Conservation (phyloP, 371 early-diverging fungal genomes). For the Apophysomyces ossiformis region DNA sequence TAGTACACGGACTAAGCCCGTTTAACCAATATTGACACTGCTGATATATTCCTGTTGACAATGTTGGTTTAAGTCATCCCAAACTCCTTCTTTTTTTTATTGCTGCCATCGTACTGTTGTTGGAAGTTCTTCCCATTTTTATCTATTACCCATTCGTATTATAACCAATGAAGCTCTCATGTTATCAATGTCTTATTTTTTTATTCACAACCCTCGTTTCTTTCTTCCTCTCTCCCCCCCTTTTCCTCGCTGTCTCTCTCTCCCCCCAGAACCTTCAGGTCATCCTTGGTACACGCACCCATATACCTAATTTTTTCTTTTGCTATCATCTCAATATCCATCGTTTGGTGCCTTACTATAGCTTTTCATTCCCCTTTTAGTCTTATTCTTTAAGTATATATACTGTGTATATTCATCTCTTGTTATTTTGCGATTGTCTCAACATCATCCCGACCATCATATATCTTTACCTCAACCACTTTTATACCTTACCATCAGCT, state of each 20-base stretch:
- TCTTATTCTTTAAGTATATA: not conserved
- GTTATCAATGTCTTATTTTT: not conserved
- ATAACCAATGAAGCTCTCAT: conserved; percentile 5
- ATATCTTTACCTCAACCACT: not conserved
- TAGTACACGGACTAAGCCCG: conserved; percentile 6
- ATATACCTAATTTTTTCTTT: conserved; percentile 5
- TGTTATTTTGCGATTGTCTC: not conserved
- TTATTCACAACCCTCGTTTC: conserved; percentile 6
- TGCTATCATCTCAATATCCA: not conserved
- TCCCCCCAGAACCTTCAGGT: not conserved
- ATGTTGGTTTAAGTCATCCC: not conserved
- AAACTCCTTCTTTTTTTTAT: conserved; percentile 10
- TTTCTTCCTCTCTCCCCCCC: not conserved
- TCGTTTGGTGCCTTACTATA: not conserved
- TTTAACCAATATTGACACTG: conserved; percentile 6
- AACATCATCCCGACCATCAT: conserved; percentile 1
- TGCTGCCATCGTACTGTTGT: not conserved
- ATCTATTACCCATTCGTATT: conserved; percentile 1
- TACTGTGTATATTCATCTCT: not conserved
- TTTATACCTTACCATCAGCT: not conserved
- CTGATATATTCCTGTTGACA: not conserved
- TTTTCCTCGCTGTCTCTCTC: not conserved
- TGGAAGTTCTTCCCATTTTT: conserved; percentile 6
- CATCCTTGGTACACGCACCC: not conserved
- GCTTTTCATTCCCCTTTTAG: not conserved